Evolutionary conservation across 2,329 filamentous ascomycete species (phyloP), one percentile per base, ranked within the genome.

Genomic region (Pestalotiopsis sp.): DNA sequence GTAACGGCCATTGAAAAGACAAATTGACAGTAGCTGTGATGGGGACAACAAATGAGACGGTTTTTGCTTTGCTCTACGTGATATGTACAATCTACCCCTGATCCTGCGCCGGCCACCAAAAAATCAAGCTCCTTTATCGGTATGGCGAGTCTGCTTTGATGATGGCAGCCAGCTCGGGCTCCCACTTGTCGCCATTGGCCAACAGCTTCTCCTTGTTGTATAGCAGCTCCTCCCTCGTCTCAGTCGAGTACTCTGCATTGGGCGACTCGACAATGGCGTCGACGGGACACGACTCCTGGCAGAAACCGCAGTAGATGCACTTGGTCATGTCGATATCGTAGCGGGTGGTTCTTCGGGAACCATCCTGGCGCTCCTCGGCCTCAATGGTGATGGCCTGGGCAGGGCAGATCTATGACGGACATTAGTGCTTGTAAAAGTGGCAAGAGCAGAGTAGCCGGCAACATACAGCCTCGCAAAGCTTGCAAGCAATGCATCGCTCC

Each of bases 241-340:
- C 88, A 52, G 88, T 90, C 57, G 87, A 84, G 75, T 90, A 90
- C 79, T 90, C 88, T 75, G 87, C 87, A 75, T 90, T 90, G 73
- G 88, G 88, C 63, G 85, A 87, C 81, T 90, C 88, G 68, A 90
- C 88, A 74, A 89, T 99, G 70, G 96, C 96, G 83, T 99, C 96
- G 67, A 99, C 96, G 59, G 96, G 96, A 85, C 96, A 99, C 73
- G 93, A 97, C 87, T 99, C 96, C 86, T 98, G 95, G 89, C 96
- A 98, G 86, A 97, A 97, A 65, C 96, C 96, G 82, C 96, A 98
- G 90, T 98, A 99, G 83, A 99, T 99, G 86, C 96, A 99, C 89
- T 99, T 99, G 78, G 96, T 98, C 96, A 99, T 99, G 84, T 99
- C 96, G 80, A 99, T 98, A 81, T 99, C 96, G 85, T 99, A 99